Evolutionary conservation across 2,329 filamentous ascomycete species (phyloP).

Genomic region (Cryphonectria radicalis): DNA sequence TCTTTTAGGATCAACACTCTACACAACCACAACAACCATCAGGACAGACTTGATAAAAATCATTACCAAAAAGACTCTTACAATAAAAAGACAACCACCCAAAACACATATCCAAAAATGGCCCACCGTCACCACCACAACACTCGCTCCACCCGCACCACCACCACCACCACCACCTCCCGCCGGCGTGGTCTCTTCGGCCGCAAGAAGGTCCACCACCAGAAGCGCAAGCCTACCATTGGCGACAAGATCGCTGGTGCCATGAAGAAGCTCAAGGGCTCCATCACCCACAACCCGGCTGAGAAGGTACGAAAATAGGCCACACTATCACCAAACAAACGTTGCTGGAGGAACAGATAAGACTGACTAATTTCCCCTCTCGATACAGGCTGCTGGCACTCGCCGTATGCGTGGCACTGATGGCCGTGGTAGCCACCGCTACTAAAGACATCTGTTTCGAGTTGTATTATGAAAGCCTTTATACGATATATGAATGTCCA

Average conservation of each 20-base stretch:
- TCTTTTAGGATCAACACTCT: not conserved
- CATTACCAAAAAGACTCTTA: not conserved
- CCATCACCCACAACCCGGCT: slow-evolving; percentile 68
- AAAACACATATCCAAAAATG: slow-evolving; percentile 18
- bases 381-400: slow-evolving; percentile 69
- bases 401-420: slow-evolving; percentile 76
- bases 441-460: slow-evolving; percentile 9
- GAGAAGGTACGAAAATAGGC: slow-evolving; percentile 60
- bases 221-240: slow-evolving; percentile 68
- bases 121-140: slow-evolving; percentile 33
- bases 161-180: slow-evolving; percentile 36
- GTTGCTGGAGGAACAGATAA: not conserved
- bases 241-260: slow-evolving; percentile 81
- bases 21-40: not conserved
- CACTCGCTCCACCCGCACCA: slow-evolving; percentile 28
- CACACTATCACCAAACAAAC: slow-evolving; percentile 18
- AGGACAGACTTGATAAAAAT: not conserved
- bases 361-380: slow-evolving; percentile 18
- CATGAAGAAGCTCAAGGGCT: slow-evolving; percentile 73
- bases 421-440: slow-evolving; percentile 59
- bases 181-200: slow-evolving; percentile 35
- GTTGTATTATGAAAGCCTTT: not conserved
- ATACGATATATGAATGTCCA: slow-evolving; percentile 1
- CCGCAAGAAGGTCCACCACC: slow-evolving; percentile 52
- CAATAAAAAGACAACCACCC: not conserved